Evolutionary conservation across 345 rosid genomes (phyloP).

Genomic region (Salix arbutifolia): DNA sequence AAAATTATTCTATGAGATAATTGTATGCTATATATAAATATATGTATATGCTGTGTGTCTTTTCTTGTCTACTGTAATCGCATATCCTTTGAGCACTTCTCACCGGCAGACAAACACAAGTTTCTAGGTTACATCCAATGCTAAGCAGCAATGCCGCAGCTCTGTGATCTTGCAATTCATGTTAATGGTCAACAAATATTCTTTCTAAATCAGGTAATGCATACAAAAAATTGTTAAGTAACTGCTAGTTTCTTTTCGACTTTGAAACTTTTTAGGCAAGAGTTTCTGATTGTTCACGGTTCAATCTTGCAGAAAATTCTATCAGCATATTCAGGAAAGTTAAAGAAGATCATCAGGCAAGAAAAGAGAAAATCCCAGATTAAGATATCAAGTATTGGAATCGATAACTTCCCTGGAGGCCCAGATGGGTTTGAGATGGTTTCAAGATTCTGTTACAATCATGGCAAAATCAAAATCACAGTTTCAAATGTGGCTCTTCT

Average conservation of each 20-base stretch:
- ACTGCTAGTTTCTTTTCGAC: background rate
- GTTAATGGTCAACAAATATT: conserved; percentile 42
- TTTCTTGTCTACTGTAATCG: background rate
- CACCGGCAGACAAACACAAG: background rate
- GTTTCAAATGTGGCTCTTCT: conserved; percentile 50
- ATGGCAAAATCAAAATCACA: conserved; percentile 48
- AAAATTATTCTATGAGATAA: background rate
- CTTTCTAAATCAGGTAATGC: conserved; percentile 54
- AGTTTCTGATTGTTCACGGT: background rate
- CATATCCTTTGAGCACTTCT: background rate
- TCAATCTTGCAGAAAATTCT: conserved; percentile 43
- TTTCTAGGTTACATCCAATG: background rate
- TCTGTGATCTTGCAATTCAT: conserved; percentile 46
- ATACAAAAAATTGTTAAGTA: background rate
- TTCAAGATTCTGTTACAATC: conserved; percentile 61
- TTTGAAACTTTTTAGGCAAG: background rate
- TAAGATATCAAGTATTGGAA: conserved; percentile 33
- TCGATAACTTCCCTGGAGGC: conserved; percentile 63
- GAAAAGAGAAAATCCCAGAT: conserved; percentile 41
- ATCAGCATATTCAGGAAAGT: conserved; percentile 45
- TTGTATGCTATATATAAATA: background rate
- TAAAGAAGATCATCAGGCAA: conserved; percentile 52
- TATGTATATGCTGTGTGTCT: background rate
- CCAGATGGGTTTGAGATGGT: conserved; percentile 60
- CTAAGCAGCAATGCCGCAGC: conserved; percentile 37